Conservation (phyloP, 306 rosid genomes). For the Dryas drummondii region DNA sequence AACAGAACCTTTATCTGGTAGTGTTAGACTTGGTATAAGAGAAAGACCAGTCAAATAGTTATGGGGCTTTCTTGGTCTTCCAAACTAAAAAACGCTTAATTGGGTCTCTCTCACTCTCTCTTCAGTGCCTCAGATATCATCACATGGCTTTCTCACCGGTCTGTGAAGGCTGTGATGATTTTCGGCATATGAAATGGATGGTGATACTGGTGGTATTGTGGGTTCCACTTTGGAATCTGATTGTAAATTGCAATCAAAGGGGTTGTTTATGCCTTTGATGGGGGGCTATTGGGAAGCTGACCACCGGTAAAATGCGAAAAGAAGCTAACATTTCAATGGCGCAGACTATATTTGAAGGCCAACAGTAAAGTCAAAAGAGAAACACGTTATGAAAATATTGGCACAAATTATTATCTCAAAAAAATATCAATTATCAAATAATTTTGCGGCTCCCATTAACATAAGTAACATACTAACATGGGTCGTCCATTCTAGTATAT, state of each 20-base stretch:
- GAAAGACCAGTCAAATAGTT: not conserved
- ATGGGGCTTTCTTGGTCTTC: not conserved
- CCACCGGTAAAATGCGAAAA: not conserved
- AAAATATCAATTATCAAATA: not conserved
- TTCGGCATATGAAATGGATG: not conserved
- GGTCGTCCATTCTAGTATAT: too few species aligned
- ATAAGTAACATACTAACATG: too few species aligned
- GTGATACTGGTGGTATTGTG: not conserved
- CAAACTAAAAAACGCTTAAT: too few species aligned
- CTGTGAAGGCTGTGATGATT: constrained; percentile 16
- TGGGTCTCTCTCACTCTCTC: too few species aligned
- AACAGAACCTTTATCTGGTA: not conserved
- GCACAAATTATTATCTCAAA: too few species aligned
- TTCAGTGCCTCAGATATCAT: too few species aligned
- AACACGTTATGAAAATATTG: not conserved
- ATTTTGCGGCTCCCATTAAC: not conserved
- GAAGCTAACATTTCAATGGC: not conserved
- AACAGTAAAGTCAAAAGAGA: not conserved
- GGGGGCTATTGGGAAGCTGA: too few species aligned
- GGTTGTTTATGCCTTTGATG: too few species aligned
- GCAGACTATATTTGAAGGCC: not conserved
- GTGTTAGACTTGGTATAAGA: not conserved
- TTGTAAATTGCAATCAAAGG: not conserved
- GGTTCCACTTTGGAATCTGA: not conserved
- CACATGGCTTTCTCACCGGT: not conserved